phyloP scores from a whole-genome alignment of 1,284 basidiomycete species.

The Heterobasidion occidentale region DNA sequence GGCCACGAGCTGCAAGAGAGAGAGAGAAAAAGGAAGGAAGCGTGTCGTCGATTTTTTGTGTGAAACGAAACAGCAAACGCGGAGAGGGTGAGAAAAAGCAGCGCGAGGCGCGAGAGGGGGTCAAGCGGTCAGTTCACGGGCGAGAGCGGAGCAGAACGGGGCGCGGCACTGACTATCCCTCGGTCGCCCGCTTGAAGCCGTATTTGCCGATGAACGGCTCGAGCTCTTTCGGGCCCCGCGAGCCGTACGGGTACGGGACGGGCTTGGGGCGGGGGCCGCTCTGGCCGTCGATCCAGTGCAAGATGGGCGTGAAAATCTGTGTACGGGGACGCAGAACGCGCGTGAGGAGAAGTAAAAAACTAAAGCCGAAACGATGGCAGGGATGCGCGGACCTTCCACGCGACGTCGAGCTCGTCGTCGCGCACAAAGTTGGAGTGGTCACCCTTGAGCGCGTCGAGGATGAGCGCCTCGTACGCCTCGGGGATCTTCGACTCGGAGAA shows the following conservation, averaged over 20 bases:
- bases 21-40: too few species aligned
- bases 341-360: not conserved
- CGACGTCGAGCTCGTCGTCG: slow-evolving; percentile 90
- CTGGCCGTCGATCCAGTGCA: slow-evolving; percentile 89
- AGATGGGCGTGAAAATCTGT: slow-evolving; percentile 89
- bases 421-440: slow-evolving; percentile 93
- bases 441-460: slow-evolving; percentile 83
- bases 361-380: not conserved
- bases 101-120: too few species aligned
- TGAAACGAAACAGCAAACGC: too few species aligned
- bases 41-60: too few species aligned
- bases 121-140: too few species aligned
- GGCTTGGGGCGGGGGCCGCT: slow-evolving; percentile 60
- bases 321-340: not conserved
- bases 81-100: too few species aligned
- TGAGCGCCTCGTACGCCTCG: slow-evolving; percentile 90
- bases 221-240: slow-evolving; percentile 83
- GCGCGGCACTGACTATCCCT: slow-evolving; percentile 61
- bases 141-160: too few species aligned
- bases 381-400: slow-evolving; percentile 71
- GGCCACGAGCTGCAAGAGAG: too few species aligned
- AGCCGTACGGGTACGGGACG: slow-evolving; percentile 81
- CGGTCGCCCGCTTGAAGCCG: slow-evolving; percentile 67
- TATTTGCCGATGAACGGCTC: slow-evolving; percentile 70
- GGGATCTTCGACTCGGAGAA: slow-evolving; percentile 87